These are phyloP conservation scores for Hibiscus tridactylites DNA, from an alignment of 345 rosid species.

Conservation along the genomic window DNA sequence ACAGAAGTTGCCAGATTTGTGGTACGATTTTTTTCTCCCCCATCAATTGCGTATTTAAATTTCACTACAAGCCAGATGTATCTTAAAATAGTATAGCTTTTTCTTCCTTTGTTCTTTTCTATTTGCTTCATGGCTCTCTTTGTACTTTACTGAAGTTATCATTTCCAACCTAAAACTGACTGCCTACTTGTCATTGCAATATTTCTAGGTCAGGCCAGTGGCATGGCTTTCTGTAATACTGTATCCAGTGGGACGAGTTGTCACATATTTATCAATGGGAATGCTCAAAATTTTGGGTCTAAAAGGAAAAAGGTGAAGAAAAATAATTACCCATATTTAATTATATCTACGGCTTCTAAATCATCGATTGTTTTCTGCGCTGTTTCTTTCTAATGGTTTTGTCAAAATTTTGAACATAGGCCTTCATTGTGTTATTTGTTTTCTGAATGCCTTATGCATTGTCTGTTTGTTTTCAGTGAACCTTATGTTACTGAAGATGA, in stretches of 20 bases:
- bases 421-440: conserved; percentile 1
- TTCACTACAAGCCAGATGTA: neutral
- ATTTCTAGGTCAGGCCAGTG: conserved; percentile 95
- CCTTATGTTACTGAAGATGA: conserved; percentile 98
- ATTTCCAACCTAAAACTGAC: neutral
- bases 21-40: conserved; percentile 40
- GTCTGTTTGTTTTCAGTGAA: conserved; percentile 35
- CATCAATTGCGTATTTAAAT: conserved; percentile 7
- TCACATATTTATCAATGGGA: conserved; percentile 91
- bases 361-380: neutral
- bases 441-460: conserved; percentile 11
- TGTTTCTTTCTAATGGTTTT: neutral
- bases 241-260: conserved; percentile 94
- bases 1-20: conserved; percentile 92
- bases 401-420: neutral
- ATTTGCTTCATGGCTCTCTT: neutral
- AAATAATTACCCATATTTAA: conserved; percentile 3
- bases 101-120: neutral
- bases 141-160: neutral
- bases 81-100: neutral
- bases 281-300: conserved; percentile 90
- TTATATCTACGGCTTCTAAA: neutral
- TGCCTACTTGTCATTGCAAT: conserved; percentile 33
- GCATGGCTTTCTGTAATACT: conserved; percentile 95
- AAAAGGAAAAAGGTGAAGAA: conserved; percentile 80